phyloP scores from a whole-genome alignment of 345 rosid genomes.

The Melaleuca alternifolia region DNA sequence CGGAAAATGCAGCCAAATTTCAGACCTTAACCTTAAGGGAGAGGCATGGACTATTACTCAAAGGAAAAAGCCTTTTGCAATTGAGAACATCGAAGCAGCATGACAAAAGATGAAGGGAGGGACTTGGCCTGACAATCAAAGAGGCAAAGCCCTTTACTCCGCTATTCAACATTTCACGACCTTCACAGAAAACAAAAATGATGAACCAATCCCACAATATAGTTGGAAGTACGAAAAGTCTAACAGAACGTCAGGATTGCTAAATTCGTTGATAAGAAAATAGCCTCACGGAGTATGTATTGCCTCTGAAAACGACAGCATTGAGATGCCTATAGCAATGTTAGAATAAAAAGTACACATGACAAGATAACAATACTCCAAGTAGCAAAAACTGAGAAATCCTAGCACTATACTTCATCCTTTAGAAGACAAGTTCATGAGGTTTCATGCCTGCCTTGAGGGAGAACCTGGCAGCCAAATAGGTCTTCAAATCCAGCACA shows the following conservation, averaged over 20 bases:
- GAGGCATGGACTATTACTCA: neutral
- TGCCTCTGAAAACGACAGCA: neutral
- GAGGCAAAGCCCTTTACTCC: neutral
- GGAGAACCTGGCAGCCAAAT: slow-evolving; percentile 79
- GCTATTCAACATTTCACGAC: neutral
- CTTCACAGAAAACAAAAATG: neutral
- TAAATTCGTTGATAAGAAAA: neutral
- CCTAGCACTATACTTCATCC: neutral
- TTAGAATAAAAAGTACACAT: slow-evolving; percentile 4
- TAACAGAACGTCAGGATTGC: neutral
- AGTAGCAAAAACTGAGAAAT: neutral
- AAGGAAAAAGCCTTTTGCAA: neutral
- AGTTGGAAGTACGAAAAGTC: neutral
- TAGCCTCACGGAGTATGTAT: neutral
- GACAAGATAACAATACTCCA: neutral
- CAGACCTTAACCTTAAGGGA: neutral
- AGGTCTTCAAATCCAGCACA: slow-evolving; percentile 69
- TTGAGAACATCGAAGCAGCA: neutral
- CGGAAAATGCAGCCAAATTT: neutral
- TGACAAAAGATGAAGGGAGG: neutral
- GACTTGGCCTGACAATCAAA: neutral
- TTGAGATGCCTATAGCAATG: neutral
- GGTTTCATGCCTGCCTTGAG: slow-evolving; percentile 76
- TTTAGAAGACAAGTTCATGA: slow-evolving; percentile 69
- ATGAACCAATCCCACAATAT: neutral